These are phyloP conservation scores for Pyrenochaeta sp. DNA, from an alignment of 2,329 filamentous ascomycete species.

Conservation along the genomic window DNA sequence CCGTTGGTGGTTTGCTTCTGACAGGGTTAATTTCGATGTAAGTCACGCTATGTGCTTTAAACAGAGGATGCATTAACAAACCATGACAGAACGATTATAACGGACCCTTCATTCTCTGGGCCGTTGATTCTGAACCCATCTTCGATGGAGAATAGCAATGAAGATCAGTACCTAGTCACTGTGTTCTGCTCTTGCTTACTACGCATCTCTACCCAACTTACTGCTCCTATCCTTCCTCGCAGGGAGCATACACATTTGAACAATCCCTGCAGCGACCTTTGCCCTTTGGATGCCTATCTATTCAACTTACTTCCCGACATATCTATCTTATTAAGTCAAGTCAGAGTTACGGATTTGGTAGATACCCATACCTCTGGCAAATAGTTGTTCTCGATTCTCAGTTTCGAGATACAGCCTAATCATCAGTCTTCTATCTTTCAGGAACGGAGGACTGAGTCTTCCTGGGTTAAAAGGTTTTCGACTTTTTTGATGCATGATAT, in stretches of 20 bases:
- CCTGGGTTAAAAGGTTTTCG: too few relatives aligned
- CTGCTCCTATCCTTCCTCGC: background rate
- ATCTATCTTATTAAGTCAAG: background rate
- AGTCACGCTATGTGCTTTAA: slow-evolving; percentile 7
- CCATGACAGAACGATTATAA: slow-evolving; percentile 27
- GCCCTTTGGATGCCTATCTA: background rate
- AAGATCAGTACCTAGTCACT: slow-evolving; percentile 1
- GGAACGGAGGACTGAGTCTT: too few relatives aligned
- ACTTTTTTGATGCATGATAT: too few relatives aligned
- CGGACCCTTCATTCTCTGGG: slow-evolving; percentile 49
- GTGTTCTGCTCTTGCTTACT: background rate
- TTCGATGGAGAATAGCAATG: slow-evolving; percentile 6
- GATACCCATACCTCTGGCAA: background rate
- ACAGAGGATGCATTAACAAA: slow-evolving; percentile 16
- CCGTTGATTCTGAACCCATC: slow-evolving; percentile 32
- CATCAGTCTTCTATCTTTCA: background rate
- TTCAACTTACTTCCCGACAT: background rate
- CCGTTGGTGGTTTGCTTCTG: slow-evolving; percentile 56
- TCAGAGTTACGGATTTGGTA: background rate
- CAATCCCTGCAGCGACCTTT: background rate
- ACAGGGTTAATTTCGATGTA: slow-evolving; percentile 31
- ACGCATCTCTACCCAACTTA: background rate
- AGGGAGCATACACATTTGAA: background rate
- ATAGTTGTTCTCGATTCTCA: background rate
- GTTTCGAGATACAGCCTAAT: background rate